Percentiles rank a stretch among this genome's conserved stretches.
These are phyloP conservation scores for Euryodendron excelsum DNA, from an alignment of 148 eudicot species.

Conservation along the genomic window DNA sequence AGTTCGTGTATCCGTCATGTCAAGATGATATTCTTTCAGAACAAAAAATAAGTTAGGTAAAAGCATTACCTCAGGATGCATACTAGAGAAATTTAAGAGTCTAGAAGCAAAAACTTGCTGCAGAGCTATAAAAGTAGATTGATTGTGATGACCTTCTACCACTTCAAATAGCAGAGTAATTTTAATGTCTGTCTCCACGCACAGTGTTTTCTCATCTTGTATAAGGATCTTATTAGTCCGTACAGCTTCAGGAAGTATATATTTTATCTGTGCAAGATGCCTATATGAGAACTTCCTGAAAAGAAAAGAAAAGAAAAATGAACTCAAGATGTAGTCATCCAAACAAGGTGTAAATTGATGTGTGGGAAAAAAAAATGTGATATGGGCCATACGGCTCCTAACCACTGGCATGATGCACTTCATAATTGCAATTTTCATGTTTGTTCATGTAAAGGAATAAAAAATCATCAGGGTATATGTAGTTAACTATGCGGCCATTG, in stretches of 20 bases:
- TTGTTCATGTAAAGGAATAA: too few relatives aligned
- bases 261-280: conserved; percentile 51
- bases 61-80: conserved; percentile 37
- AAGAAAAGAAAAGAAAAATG: conserved; percentile 1
- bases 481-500: too few relatives aligned
- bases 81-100: conserved; percentile 23
- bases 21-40: too few relatives aligned
- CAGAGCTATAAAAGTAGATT: conserved; percentile 33
- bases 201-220: conserved; percentile 36
- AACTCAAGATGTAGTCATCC: background rate
- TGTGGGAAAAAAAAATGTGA: too few relatives aligned
- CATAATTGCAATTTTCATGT: too few relatives aligned
- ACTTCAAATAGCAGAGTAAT: conserved; percentile 35
- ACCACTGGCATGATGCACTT: too few relatives aligned
- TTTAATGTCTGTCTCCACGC: conserved; percentile 42
- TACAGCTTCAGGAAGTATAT: conserved; percentile 51
- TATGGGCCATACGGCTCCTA: too few relatives aligned
- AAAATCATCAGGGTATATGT: too few relatives aligned
- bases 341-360: background rate
- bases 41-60: too few relatives aligned
- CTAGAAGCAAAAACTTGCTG: conserved; percentile 33
- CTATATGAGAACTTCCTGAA: conserved; percentile 33
- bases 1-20: background rate
- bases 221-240: conserved; percentile 34
- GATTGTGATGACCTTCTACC: conserved; percentile 31